Evolutionary conservation across 495 filamentous ascomycete genomes (phyloP).

Genomic region (Talaromyces adpressus): DNA sequence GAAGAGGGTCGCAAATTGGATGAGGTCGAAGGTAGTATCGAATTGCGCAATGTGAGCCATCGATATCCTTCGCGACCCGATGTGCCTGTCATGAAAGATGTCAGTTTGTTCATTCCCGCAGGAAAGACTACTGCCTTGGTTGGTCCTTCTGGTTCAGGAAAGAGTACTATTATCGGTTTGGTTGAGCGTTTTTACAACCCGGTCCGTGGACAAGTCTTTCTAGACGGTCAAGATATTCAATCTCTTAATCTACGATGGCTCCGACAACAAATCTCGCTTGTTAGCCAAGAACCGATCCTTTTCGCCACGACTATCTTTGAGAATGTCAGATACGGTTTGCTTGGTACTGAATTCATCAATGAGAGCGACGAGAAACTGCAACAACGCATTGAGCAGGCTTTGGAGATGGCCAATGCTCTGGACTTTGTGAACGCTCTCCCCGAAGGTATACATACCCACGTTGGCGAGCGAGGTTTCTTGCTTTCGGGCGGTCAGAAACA

Average conservation of each 20-base stretch:
- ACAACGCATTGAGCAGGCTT: conserved; percentile 73
- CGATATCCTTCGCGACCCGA: conserved; percentile 92
- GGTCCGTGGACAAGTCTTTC: conserved; percentile 65
- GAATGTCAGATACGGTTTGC: conserved; percentile 82
- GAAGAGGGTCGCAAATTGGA: conserved; percentile 65
- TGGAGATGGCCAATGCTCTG: conserved; percentile 87
- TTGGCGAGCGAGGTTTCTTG: conserved; percentile 89
- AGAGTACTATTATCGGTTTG: conserved; percentile 86
- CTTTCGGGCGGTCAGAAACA: conserved; percentile 95
- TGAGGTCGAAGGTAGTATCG: conserved; percentile 66
- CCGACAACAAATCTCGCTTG: conserved; percentile 82
- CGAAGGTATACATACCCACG: conserved; percentile 87
- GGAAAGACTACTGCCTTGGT: conserved; percentile 86
- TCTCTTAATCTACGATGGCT: conserved; percentile 85
- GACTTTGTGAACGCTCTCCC: conserved; percentile 82
- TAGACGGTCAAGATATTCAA: conserved; percentile 80
- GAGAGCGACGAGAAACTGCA: conserved; percentile 30
- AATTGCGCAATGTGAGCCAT: conserved; percentile 78
- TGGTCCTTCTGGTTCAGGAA: conserved; percentile 81
- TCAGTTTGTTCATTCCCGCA: conserved; percentile 70
- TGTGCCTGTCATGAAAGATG: conserved; percentile 76
- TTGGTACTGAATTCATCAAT: conserved; percentile 72
- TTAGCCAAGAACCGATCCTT: conserved; percentile 64
- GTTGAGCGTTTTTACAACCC: conserved; percentile 93
- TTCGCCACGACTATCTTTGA: conserved; percentile 82